Base-by-base conservation (phyloP, 495 filamentous ascomycete genomes). In the Podospora bellae-mahoneyi region DNA sequence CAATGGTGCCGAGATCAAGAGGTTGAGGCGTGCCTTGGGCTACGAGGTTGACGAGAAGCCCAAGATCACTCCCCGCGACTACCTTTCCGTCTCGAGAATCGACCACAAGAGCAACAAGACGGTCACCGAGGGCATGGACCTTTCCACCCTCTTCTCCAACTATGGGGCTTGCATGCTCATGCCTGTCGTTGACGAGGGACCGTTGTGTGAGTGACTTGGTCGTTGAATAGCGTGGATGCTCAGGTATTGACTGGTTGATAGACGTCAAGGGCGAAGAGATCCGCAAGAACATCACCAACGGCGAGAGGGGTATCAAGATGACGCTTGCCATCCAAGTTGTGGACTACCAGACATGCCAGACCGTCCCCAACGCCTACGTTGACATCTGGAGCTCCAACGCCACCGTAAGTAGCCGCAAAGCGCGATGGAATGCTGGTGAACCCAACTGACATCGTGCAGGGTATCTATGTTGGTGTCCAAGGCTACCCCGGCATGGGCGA, bases 251-350 rank as follows among this genome's bases (percentile, higher is more conserved):
- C 68, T n/a, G n/a, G 10, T n/a, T 1, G 7, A 23, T 63, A 78
- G 77, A 78, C 64, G 78, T 80, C 44, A 63, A 70, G 48, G 79
- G 79, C 53, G 78, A 81, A 68, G 73, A 78, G 18, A 83, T 90
- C 71, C 82, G 87, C 34, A 72, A 80, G 63, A 78, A 89, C 69
- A 78, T 90, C 58, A 77, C 78, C 18, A 83, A 87, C 56, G 78
- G 76, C n/a, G 80, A 89, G 72, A 69, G 68, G 16, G 88, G 89
- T 65, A 81, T 90, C 63, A 80, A 83, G 48, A 77, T 89, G 61
- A 85, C 83, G 48, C 78, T 90, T 61, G 87, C 87, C 68, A 82
- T 89, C 73, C 86, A 88, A 71, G 74, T 90, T 20, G 82, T 89
- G 67, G 84, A 90, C 75, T 82, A 79, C 72, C 83, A 83, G 68